A percentile compares a stretch with the other conserved stretches of the same genome.
phyloP scores from a whole-genome alignment of 768 basidiomycete species.

The Gymnopilus dilepis region DNA sequence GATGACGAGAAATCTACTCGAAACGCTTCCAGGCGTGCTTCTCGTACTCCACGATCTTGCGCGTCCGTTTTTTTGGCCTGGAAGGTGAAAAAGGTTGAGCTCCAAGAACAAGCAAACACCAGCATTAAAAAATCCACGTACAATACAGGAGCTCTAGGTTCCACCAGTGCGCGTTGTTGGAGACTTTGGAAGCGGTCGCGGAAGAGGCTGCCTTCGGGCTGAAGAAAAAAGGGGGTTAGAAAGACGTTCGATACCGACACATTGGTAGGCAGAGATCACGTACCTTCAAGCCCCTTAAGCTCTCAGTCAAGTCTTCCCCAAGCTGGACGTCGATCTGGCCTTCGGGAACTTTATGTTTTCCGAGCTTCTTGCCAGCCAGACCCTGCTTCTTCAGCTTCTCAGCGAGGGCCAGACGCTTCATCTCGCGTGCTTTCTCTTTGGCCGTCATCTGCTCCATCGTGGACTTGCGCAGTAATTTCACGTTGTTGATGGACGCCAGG shows the following conservation, averaged over 20 bases:
- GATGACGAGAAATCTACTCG: conserved; percentile 2
- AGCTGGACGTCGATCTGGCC: conserved; percentile 83
- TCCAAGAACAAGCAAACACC: conserved; percentile 57
- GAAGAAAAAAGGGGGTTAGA: background rate
- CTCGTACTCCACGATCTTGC: conserved; percentile 17
- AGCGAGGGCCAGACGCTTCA: conserved; percentile 47
- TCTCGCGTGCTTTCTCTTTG: conserved; percentile 48
- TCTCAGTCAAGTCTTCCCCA: conserved; percentile 89
- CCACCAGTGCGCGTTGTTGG: conserved; percentile 86
- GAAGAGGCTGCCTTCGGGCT: conserved; percentile 96
- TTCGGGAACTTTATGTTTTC: conserved; percentile 78
- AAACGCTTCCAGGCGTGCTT: conserved; percentile 21
- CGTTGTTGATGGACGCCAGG: conserved; percentile 59
- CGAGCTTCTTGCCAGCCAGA: conserved; percentile 74
- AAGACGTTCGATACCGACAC: conserved; percentile 2
- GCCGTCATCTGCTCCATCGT: conserved; percentile 38
- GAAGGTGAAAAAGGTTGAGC: background rate
- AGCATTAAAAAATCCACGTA: conserved; percentile 60
- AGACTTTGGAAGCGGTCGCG: conserved; percentile 87
- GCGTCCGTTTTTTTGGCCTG: conserved; percentile 18
- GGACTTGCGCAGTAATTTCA: conserved; percentile 54
- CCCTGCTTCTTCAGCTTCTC: conserved; percentile 64
- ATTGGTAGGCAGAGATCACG: conserved; percentile 24
- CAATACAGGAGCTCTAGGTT: conserved; percentile 84
- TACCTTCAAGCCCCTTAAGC: conserved; percentile 82